These are phyloP conservation scores for Russula sp. DNA, from an alignment of 768 basidiomycete species.

Conservation along the genomic window DNA sequence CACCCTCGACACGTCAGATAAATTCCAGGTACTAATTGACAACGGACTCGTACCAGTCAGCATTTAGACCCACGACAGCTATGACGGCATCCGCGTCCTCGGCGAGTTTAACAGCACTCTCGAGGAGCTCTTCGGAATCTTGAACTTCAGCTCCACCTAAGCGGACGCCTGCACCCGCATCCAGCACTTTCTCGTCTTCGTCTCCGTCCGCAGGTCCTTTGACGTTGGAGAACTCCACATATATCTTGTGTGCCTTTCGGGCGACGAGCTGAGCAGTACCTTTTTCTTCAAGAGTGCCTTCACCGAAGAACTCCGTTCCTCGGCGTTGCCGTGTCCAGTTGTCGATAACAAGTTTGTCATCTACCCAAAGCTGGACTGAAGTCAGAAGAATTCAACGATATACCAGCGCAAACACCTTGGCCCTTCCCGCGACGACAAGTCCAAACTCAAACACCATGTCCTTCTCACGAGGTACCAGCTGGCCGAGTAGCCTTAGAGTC, in stretches of 20 bases:
- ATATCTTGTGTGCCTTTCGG: slow-evolving; percentile 45
- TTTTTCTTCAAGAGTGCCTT: slow-evolving; percentile 57
- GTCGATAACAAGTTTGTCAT: slow-evolving; percentile 67
- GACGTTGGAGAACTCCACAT: slow-evolving; percentile 70
- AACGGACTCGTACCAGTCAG: slow-evolving; percentile 44
- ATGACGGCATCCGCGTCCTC: slow-evolving; percentile 65
- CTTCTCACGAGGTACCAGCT: slow-evolving; percentile 45
- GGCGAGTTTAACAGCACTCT: slow-evolving; percentile 56
- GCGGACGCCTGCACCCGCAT: slow-evolving; percentile 58
- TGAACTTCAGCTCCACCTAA: slow-evolving; percentile 66
- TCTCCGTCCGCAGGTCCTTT: slow-evolving; percentile 65
- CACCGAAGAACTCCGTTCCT: slow-evolving; percentile 60
- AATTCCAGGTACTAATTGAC: neutral
- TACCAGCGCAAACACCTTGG: slow-evolving; percentile 40
- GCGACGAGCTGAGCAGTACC: slow-evolving; percentile 51
- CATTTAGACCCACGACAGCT: slow-evolving; percentile 71
- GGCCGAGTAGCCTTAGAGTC: slow-evolving; percentile 54
- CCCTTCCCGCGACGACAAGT: slow-evolving; percentile 56
- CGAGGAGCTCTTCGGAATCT: slow-evolving; percentile 50
- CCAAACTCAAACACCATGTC: slow-evolving; percentile 68
- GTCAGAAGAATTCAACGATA: neutral
- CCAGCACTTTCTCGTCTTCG: slow-evolving; percentile 55
- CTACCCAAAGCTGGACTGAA: slow-evolving; percentile 48
- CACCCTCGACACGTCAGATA: neutral
- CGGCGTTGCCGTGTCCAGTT: slow-evolving; percentile 75